phyloP scores from a whole-genome alignment of 805 yeast species.

The Starmerella apis region DNA sequence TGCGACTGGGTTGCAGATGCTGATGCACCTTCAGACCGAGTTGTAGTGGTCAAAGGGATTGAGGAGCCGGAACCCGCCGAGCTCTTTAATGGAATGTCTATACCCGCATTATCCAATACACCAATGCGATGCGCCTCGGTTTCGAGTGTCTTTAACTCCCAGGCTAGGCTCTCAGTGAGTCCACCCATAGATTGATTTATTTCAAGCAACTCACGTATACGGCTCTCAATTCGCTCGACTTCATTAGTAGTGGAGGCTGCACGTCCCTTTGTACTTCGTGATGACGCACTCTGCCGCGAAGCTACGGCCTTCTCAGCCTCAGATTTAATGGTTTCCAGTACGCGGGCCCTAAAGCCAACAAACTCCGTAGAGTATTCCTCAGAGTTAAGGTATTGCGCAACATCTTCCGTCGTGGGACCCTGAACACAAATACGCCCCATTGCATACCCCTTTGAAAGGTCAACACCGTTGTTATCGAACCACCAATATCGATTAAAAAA shows the following conservation, averaged over 20 bases:
- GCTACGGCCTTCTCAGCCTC: background rate
- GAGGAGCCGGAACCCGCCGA: background rate
- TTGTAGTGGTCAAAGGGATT: background rate
- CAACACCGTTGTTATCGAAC: constrained; percentile 76
- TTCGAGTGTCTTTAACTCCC: constrained; percentile 8
- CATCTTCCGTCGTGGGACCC: constrained; percentile 60
- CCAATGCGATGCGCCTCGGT: constrained; percentile 2
- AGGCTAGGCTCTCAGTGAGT: constrained; percentile 5
- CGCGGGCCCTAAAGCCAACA: constrained; percentile 11
- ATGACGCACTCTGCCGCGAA: background rate
- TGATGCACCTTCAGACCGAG: background rate
- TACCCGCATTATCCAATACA: background rate
- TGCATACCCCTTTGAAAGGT: constrained; percentile 35
- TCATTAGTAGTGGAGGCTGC: background rate
- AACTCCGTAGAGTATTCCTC: constrained; percentile 22
- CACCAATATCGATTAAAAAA: constrained; percentile 87
- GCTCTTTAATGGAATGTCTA: background rate
- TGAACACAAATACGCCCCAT: constrained; percentile 87
- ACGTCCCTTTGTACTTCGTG: background rate
- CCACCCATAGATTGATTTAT: constrained; percentile 4
- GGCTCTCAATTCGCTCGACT: constrained; percentile 1
- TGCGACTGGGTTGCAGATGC: background rate
- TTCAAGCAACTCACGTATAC: background rate
- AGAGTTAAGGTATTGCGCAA: constrained; percentile 31
- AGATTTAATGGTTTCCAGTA: background rate